Conservation (phyloP, 345 rosid species). For the Citrus sinensis region DNA sequence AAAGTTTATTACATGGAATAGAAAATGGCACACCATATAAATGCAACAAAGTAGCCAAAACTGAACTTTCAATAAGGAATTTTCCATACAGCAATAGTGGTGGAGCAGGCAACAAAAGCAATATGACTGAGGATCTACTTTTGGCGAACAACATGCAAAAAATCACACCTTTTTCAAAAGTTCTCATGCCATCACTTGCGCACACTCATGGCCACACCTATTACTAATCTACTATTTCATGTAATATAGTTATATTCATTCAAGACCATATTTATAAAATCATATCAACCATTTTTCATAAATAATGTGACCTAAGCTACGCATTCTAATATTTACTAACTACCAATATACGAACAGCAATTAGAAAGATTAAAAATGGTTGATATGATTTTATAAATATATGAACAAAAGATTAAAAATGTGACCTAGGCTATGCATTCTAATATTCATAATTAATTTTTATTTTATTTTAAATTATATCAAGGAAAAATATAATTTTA, state of each 20-base stretch:
- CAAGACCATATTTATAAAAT: no score
- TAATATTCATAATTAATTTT: background rate
- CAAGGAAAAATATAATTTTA: no score
- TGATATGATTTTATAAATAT: no score
- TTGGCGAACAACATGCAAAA: background rate
- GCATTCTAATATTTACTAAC: background rate
- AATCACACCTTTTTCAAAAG: no score
- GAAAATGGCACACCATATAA: background rate
- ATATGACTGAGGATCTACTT: background rate
- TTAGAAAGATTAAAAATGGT: no score
- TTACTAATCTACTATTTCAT: no score
- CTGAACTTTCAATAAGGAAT: background rate
- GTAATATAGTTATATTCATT: no score
- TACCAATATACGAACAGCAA: background rate
- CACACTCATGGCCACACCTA: background rate
- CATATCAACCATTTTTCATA: background rate
- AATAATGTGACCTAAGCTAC: background rate
- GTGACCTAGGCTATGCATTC: background rate
- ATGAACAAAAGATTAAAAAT: background rate
- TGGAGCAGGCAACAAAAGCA: background rate
- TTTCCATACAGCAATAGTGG: background rate
- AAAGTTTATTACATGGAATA: conserved; percentile 9
- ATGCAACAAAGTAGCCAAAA: background rate
- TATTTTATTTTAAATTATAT: no score
- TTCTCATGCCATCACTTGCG: background rate